Conservation (phyloP, 2,329 filamentous ascomycete genomes). For the Domatiomyces catenatus region DNA sequence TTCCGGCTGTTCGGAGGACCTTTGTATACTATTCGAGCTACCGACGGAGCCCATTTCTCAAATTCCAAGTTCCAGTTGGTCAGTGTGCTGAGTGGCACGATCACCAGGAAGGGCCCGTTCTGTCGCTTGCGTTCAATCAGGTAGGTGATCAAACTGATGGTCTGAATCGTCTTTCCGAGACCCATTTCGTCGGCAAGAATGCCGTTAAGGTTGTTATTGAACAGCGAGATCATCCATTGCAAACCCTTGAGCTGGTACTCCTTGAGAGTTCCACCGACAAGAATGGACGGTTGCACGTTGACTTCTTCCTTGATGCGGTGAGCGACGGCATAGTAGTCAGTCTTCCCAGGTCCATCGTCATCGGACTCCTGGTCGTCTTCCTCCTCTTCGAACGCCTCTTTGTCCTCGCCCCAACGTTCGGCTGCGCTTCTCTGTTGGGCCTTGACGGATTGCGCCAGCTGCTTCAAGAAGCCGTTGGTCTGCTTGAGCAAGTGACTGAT, state of each 20-base stretch:
- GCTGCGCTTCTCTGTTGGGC: conserved; percentile 75
- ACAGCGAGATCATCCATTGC: conserved; percentile 98
- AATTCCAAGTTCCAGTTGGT: conserved; percentile 99
- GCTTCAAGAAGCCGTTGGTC: conserved; percentile 92
- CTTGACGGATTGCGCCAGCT: conserved; percentile 87
- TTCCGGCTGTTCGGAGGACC: conserved; percentile 80
- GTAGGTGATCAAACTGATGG: conserved; percentile 92
- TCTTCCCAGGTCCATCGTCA: conserved; percentile 56
- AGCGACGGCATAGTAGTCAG: conserved; percentile 97
- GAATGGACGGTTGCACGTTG: conserved; percentile 61
- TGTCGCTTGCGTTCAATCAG: conserved; percentile 93
- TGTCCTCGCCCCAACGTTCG: conserved; percentile 59
- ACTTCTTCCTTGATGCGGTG: conserved; percentile 93
- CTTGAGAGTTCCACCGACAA: conserved; percentile 85
- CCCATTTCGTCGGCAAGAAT: conserved; percentile 99
- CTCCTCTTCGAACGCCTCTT: conserved; percentile 34
- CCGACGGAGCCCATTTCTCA: conserved; percentile 91
- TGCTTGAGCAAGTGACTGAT: conserved; percentile 94
- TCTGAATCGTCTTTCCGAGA: conserved; percentile 98
- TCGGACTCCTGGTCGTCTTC: conserved; percentile 48
- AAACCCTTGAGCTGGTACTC: conserved; percentile 98
- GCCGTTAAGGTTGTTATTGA: conserved; percentile 99
- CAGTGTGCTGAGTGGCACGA: conserved; percentile 88
- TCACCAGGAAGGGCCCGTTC: conserved; percentile 82
- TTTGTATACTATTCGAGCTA: conserved; percentile 87